These are phyloP conservation scores for Botrytis fabae DNA, from an alignment of 2,329 filamentous ascomycete species.

Conservation along the genomic window DNA sequence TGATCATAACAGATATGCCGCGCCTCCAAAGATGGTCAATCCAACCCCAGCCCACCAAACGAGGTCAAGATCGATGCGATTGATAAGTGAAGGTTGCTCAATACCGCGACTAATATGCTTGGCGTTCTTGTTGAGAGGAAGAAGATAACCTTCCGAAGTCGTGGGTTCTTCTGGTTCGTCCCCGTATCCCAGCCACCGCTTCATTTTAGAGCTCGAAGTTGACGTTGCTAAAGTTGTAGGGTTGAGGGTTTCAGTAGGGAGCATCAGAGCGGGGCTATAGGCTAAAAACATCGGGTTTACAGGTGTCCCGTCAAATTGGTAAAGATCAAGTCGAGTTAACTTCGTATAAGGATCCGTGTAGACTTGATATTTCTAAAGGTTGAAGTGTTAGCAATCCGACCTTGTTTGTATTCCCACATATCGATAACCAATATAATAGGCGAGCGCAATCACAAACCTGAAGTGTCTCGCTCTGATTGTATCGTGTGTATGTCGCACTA, in stretches of 20 bases:
- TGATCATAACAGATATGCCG: conserved; percentile 39
- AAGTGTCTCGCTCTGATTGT: conserved; percentile 64
- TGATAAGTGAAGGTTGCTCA: conserved; percentile 27
- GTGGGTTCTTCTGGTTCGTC: conserved; percentile 41
- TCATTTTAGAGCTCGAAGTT: conserved; percentile 43
- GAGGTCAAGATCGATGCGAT: conserved; percentile 36
- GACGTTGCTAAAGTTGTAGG: conserved; percentile 47
- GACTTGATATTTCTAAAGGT: conserved; percentile 42
- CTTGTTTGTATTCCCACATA: neutral
- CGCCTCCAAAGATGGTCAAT: conserved; percentile 41
- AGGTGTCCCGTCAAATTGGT: conserved; percentile 61
- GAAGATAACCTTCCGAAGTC: conserved; percentile 36
- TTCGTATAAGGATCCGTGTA: conserved; percentile 61
- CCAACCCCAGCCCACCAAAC: conserved; percentile 41
- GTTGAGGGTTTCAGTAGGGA: conserved; percentile 67
- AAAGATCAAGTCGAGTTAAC: conserved; percentile 63
- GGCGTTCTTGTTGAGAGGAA: conserved; percentile 40
- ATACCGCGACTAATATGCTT: conserved; percentile 36
- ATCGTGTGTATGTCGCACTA: conserved; percentile 61
- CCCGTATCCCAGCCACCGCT: conserved; percentile 34
- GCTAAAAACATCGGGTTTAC: conserved; percentile 68
- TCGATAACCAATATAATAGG: neutral
- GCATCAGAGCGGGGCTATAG: conserved; percentile 64
- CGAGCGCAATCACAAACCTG: conserved; percentile 47
- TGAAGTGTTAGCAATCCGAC: neutral